These are phyloP conservation scores for Aspergillus luchuensis DNA, from an alignment of 2,329 filamentous ascomycete genomes.

Conservation along the genomic window DNA sequence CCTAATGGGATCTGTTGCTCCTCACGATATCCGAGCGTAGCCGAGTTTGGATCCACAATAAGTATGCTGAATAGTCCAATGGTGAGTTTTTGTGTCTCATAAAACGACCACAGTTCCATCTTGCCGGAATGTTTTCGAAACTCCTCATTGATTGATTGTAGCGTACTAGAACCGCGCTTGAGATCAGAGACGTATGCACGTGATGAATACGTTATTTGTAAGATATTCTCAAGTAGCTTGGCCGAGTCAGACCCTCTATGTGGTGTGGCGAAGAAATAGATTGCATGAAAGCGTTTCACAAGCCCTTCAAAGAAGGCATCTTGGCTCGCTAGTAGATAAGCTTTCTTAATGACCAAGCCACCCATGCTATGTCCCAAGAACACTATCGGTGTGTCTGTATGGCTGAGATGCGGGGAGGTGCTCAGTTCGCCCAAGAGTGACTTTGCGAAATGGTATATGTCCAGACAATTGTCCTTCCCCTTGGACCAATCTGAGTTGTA, in stretches of 20 bases:
- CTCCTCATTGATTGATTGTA: constrained; percentile 48
- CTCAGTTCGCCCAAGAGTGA: constrained; percentile 25
- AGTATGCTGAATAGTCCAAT: constrained; percentile 29
- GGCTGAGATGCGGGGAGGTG: constrained; percentile 19
- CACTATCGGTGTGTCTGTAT: constrained; percentile 36
- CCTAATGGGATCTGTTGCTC: constrained; percentile 43
- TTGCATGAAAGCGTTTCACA: constrained; percentile 16
- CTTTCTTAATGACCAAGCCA: constrained; percentile 40
- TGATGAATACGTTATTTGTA: constrained; percentile 24
- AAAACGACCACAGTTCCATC: constrained; percentile 50
- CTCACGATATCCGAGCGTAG: constrained; percentile 46
- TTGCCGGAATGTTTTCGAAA: constrained; percentile 45
- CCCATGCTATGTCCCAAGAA: constrained; percentile 53
- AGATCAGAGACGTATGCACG: constrained; percentile 43
- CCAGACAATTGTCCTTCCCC: constrained; percentile 3
- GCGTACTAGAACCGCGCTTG: constrained; percentile 34
- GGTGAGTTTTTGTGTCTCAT: constrained; percentile 43
- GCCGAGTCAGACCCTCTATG: constrained; percentile 32
- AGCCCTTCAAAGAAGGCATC: constrained; percentile 19
- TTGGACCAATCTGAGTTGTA: constrained; percentile 26
- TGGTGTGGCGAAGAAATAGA: constrained; percentile 35
- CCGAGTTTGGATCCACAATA: constrained; percentile 46
- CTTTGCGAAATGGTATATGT: constrained; percentile 31
- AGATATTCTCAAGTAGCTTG: constrained; percentile 31
- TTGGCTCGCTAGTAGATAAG: constrained; percentile 26